These are phyloP conservation scores for Rhizopogon vesiculosus DNA, from an alignment of 768 basidiomycete genomes.

Conservation along the genomic window DNA sequence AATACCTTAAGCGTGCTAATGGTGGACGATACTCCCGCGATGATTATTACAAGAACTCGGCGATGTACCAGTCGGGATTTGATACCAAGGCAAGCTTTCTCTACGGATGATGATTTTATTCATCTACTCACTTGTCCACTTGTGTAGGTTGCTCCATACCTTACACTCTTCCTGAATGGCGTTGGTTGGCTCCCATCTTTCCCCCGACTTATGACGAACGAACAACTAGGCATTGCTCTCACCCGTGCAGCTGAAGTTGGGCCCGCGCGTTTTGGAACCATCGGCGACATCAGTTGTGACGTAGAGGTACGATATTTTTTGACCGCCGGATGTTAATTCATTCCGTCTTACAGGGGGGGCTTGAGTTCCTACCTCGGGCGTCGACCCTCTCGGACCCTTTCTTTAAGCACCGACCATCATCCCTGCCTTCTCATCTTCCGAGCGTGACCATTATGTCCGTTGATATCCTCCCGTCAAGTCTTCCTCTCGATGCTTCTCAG, in stretches of 20 bases:
- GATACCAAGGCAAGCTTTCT: constrained; percentile 47
- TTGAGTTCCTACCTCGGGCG: constrained; percentile 74
- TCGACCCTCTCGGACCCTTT: constrained; percentile 79
- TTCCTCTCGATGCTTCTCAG: constrained; percentile 76
- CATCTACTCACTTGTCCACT: neutral
- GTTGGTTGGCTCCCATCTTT: constrained; percentile 77
- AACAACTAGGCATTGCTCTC: constrained; percentile 51
- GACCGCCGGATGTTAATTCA: neutral
- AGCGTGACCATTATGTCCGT: constrained; percentile 81
- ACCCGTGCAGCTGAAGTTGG: constrained; percentile 44
- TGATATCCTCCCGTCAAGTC: constrained; percentile 84
- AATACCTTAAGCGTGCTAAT: constrained; percentile 64
- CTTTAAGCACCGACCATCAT: constrained; percentile 45
- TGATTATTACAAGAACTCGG: constrained; percentile 73
- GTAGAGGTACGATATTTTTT: constrained; percentile 47
- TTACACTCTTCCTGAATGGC: constrained; percentile 83
- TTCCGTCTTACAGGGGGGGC: constrained; percentile 53
- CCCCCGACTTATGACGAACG: constrained; percentile 74
- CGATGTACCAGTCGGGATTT: constrained; percentile 63
- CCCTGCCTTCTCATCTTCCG: constrained; percentile 42
- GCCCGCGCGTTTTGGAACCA: constrained; percentile 55
- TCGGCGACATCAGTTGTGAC: constrained; percentile 91
- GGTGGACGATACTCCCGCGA: constrained; percentile 54
- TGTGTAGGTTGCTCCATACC: constrained; percentile 72
- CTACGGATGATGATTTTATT: neutral